These are phyloP conservation scores for Rhodotorula graminis DNA, from an alignment of 768 basidiomycete species.

Conservation along the genomic window DNA sequence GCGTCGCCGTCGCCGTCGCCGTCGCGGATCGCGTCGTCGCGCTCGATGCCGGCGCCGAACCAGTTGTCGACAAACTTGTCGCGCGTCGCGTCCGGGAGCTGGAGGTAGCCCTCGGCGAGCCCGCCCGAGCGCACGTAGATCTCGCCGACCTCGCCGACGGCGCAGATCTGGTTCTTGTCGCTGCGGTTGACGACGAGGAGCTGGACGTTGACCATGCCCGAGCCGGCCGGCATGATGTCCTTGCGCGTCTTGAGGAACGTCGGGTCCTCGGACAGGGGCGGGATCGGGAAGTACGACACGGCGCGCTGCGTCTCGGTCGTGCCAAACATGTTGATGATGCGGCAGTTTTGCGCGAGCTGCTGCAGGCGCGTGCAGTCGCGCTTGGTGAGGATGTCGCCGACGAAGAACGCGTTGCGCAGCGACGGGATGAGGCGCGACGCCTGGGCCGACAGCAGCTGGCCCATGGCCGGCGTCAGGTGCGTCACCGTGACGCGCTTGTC, in stretches of 20 bases:
- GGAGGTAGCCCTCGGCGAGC: slow-evolving; percentile 88
- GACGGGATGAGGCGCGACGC: slow-evolving; percentile 76
- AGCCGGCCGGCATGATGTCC: slow-evolving; percentile 94
- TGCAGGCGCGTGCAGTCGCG: slow-evolving; percentile 94
- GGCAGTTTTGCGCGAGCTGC: slow-evolving; percentile 80
- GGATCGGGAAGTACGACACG: slow-evolving; percentile 92
- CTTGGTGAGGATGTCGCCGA: slow-evolving; percentile 97
- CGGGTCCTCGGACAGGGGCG: slow-evolving; percentile 71
- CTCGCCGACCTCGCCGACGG: slow-evolving; percentile 93
- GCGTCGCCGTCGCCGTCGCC: slow-evolving; percentile 57
- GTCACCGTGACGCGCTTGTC: slow-evolving; percentile 85
- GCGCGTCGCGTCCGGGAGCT: slow-evolving; percentile 64
- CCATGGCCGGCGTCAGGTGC: slow-evolving; percentile 98
- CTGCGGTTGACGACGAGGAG: slow-evolving; percentile 89
- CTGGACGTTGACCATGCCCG: slow-evolving; percentile 97
- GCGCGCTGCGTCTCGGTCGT: slow-evolving; percentile 99
- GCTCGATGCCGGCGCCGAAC: slow-evolving; percentile 59
- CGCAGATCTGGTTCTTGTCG: slow-evolving; percentile 78
- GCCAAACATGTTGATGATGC: slow-evolving; percentile 99
- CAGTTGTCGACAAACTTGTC: slow-evolving; percentile 95
- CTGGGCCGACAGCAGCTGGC: slow-evolving; percentile 89
- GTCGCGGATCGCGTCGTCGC: slow-evolving; percentile 68
- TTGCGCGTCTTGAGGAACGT: slow-evolving; percentile 91
- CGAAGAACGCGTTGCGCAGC: slow-evolving; percentile 88
- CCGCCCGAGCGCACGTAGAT: slow-evolving; percentile 97